phyloP scores from a whole-genome alignment of 495 filamentous ascomycete genomes.

The Aspergillus sparsus region DNA sequence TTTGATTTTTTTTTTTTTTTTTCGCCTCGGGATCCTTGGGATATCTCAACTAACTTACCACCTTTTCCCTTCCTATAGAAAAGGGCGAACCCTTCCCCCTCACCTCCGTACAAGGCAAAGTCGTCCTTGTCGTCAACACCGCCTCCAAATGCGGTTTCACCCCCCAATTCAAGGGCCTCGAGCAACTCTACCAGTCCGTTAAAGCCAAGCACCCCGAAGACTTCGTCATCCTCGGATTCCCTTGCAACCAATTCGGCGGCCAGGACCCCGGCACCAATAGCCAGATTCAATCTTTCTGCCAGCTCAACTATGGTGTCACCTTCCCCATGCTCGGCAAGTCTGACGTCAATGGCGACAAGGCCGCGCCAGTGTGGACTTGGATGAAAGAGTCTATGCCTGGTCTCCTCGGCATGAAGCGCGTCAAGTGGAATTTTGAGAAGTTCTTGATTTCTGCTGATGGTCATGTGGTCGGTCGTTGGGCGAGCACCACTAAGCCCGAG shows the following conservation, averaged over 20 bases:
- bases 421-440: slow-evolving; percentile 99
- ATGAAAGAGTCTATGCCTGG: slow-evolving; percentile 85
- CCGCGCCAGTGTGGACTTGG: slow-evolving; percentile 81
- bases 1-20: not conserved
- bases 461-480: slow-evolving; percentile 78
- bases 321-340: slow-evolving; percentile 92
- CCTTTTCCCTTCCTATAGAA: slow-evolving; percentile 51
- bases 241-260: slow-evolving; percentile 93
- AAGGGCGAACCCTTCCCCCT: slow-evolving; percentile 73
- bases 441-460: slow-evolving; percentile 88
- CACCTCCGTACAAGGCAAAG: slow-evolving; percentile 74
- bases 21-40: slow-evolving; percentile 8
- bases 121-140: slow-evolving; percentile 96
- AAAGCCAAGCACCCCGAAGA: slow-evolving; percentile 66
- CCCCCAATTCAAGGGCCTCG: slow-evolving; percentile 89
- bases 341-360: slow-evolving; percentile 85
- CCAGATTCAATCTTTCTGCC: slow-evolving; percentile 90
- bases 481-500: slow-evolving; percentile 83
- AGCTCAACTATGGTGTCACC: slow-evolving; percentile 89
- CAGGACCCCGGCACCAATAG: slow-evolving; percentile 91
- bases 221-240: slow-evolving; percentile 90
- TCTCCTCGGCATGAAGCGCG: slow-evolving; percentile 76
- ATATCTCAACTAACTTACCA: slow-evolving; percentile 6
- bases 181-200: slow-evolving; percentile 83
- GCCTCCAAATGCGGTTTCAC: slow-evolving; percentile 99